phyloP scores from a whole-genome alignment of 2,329 filamentous ascomycete species.

The Dichotomopilus funicola region DNA sequence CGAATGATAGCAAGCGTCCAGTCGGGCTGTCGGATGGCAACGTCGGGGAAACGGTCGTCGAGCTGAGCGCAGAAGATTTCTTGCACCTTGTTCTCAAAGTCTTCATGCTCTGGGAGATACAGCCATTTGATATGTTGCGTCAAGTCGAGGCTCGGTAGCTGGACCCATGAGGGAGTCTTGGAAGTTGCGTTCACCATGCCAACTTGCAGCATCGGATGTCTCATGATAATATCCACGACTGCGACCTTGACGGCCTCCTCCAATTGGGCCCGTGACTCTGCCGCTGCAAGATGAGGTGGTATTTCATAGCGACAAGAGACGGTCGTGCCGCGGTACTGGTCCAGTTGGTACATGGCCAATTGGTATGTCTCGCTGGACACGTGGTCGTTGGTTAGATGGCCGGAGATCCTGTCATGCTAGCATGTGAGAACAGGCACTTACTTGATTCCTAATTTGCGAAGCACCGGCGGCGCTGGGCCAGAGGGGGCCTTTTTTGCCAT shows the following conservation, averaged over 20 bases:
- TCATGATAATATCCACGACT: slow-evolving; percentile 16
- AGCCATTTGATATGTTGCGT: slow-evolving; percentile 15
- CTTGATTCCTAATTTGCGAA: background rate
- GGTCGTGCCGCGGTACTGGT: slow-evolving; percentile 18
- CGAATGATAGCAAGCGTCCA: background rate
- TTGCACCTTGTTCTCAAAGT: background rate
- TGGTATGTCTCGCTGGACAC: background rate
- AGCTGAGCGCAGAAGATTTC: background rate
- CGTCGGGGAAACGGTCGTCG: background rate
- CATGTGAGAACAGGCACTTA: background rate
- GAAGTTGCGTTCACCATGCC: slow-evolving; percentile 11
- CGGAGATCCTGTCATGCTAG: background rate
- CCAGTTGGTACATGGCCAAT: slow-evolving; percentile 14
- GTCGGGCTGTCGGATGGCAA: background rate
- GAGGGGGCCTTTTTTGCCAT: too few species aligned
- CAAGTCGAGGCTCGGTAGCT: slow-evolving; percentile 17
- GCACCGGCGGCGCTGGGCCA: background rate
- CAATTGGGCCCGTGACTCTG: background rate
- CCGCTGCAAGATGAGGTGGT: slow-evolving; percentile 9
- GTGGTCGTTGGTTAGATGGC: background rate
- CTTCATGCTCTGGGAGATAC: background rate
- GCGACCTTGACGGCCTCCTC: slow-evolving; percentile 12
- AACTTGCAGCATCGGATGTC: slow-evolving; percentile 20
- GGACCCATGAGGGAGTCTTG: slow-evolving; percentile 18
- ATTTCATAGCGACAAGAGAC: slow-evolving; percentile 19